Base-by-base conservation (phyloP, 1,284 basidiomycete species). In the Grifola frondosa region DNA sequence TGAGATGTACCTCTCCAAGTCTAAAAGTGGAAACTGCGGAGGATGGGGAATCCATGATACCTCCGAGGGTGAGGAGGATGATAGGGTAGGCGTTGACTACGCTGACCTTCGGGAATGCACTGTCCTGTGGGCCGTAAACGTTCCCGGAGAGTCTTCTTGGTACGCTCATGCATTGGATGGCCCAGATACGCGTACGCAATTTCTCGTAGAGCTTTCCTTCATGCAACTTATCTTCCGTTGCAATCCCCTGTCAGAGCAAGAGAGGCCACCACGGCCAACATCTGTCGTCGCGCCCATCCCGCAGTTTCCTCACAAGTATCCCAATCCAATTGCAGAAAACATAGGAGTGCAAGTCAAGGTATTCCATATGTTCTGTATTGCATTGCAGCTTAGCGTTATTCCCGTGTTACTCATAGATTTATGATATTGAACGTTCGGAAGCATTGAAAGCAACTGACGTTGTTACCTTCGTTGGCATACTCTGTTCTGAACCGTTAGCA, bases 301-400 rank as follows among this genome's bases (percentile, higher is more conserved):
- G 29, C 43, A 58, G n/a, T 68, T 66, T 38, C 61, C 78, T 4
- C 76, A 88, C 60, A 90, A 89, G 54, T 86, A 73, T 53, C 85
- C 86, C 11, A 50, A 78, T 13, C 68, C 75, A 7, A 64, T 64
- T n/a, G 57, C 58, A 11, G 48, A 69, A 9, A 82, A 88, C 56
- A 56, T 86, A 10, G 87, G 84, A 8, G 71, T 78, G 3, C 82
- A 85, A 61, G 64, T 86, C 52, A 89, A 88, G 71, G 85, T 84
- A 21, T 9, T 5, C 24, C 21, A 17, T 30, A 37, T 31, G 20
- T 15, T 19, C 16, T 3, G 16, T 15, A 30, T 20, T 37, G 26
- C 15, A 20, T 17, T 10, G n/a, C 10, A 17, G 17, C 16, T 15
- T 33, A 26, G 5, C 26, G 13, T 16, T 30, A 13, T 29, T 21